A percentile compares a stretch with the other conserved stretches of the same genome.
Conservation (phyloP, 176 grass and related monocot genomes). For the Eragrostis curvula region DNA sequence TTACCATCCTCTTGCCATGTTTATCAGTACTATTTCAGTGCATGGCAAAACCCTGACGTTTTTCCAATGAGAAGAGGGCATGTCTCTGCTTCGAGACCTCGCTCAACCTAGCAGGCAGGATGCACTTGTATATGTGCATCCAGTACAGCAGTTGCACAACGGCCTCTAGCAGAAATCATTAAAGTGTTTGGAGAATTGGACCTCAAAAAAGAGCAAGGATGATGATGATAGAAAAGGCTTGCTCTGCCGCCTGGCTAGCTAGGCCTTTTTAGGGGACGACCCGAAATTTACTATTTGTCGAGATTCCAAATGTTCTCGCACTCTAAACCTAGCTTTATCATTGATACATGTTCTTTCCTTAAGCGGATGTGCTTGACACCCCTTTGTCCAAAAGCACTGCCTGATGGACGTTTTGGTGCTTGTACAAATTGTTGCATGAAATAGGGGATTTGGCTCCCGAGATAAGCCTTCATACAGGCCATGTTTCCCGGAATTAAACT, state of each 20-base stretch:
- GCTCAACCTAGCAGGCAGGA: too few relatives aligned
- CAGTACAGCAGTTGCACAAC: not conserved
- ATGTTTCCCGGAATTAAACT: slow-evolving; percentile 59
- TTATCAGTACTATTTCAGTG: not conserved
- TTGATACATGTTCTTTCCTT: slow-evolving; percentile 59
- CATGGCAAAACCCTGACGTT: not conserved
- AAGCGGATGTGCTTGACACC: slow-evolving; percentile 2
- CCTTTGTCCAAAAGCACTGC: slow-evolving; percentile 7
- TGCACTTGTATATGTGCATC: too few relatives aligned
- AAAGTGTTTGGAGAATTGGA: not conserved
- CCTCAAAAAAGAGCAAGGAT: slow-evolving; percentile 43
- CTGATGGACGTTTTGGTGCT: slow-evolving; percentile 5
- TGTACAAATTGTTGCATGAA: slow-evolving; percentile 50
- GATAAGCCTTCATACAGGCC: slow-evolving; percentile 43
- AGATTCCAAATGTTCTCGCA: slow-evolving; percentile 73
- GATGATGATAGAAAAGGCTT: slow-evolving; percentile 47
- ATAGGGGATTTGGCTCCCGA: slow-evolving; percentile 57
- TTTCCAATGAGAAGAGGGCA: not conserved
- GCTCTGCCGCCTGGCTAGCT: slow-evolving; percentile 31
- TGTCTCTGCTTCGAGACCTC: too few relatives aligned
- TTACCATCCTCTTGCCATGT: not conserved
- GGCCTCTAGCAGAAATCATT: too few relatives aligned
- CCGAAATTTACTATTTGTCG: slow-evolving; percentile 39
- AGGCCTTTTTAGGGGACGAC: slow-evolving; percentile 38
- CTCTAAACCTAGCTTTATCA: slow-evolving; percentile 38